Evolutionary conservation across 2,329 filamentous ascomycete genomes (phyloP), one percentile per base, ranked within the genome.

Genomic region (Septoria petroselini): DNA sequence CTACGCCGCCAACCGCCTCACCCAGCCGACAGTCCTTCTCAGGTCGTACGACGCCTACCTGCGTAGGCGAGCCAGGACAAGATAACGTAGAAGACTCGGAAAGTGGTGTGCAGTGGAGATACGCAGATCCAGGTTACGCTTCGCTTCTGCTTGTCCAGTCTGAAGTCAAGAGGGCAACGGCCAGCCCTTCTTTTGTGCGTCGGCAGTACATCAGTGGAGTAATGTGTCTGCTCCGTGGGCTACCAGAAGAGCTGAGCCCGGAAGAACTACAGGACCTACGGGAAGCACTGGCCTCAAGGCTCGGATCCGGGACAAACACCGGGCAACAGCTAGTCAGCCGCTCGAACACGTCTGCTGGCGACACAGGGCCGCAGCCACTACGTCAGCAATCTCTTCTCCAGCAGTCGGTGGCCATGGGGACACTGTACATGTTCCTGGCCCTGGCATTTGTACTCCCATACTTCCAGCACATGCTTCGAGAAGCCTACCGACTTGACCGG

Each of bases 121-220:
- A 73, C 65, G 76, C 75, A 4, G 71, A 70, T 54, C 71, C 77
- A 63, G 77, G 76, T 4, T 64, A 75, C 21, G 73, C 65, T 42
- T 71, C 79, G 6, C 61, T 79, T n/a, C 65, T 67, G 1, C 69
- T 73, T 37, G 69, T 76, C 3, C 65, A 71, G 17, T 68, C 71
- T 37, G 74, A 79, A 62, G 73, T 73, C 7, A 68, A 69, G 17
- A 54, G 59, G 4, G 51, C 60, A 3, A 58, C 58, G 50, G 69
- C 2, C 61, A 65, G n/a, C 76, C 81, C 58, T 1, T 62, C 64
- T 4, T 76, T 82, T 53, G 77, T 79, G 42, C 76, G 83, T 19
- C 79, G 81, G 55, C 73, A 84, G 7, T 86, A 85, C 65, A 68
- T 86, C 41, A 80, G 85, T 58, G 77, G 80, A 50, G 67, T 84